A percentile compares a stretch with the other conserved stretches of the same genome.
Conservation (phyloP, 2,329 filamentous ascomycete species). For the Pyrenochaeta sp. region DNA sequence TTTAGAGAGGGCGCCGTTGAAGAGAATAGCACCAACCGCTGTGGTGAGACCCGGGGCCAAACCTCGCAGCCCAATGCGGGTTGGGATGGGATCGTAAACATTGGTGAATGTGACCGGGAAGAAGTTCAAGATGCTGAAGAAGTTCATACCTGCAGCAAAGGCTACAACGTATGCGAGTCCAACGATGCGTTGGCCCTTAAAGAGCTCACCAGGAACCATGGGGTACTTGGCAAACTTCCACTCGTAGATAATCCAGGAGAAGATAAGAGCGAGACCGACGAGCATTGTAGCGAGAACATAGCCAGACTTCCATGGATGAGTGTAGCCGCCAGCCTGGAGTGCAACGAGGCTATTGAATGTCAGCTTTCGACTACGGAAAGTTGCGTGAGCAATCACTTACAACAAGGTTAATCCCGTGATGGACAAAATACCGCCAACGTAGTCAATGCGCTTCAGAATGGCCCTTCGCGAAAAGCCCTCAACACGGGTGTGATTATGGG, state of each 20-base stretch:
- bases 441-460: slow-evolving; percentile 44
- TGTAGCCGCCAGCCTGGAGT: slow-evolving; percentile 50
- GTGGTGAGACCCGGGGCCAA: slow-evolving; percentile 34
- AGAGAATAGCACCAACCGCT: slow-evolving; percentile 35
- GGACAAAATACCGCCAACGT: slow-evolving; percentile 37
- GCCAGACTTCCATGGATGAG: slow-evolving; percentile 48
- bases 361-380: not conserved
- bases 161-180: slow-evolving; percentile 42
- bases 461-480: slow-evolving; percentile 39
- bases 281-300: slow-evolving; percentile 48
- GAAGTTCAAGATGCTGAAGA: slow-evolving; percentile 42
- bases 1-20: slow-evolving; percentile 37
- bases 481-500: slow-evolving; percentile 38
- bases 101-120: slow-evolving; percentile 38
- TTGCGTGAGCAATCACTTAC: slow-evolving; percentile 18
- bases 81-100: slow-evolving; percentile 38
- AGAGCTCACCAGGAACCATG: slow-evolving; percentile 50
- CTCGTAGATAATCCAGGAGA: slow-evolving; percentile 47
- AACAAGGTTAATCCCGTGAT: slow-evolving; percentile 44
- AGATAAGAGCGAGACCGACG: slow-evolving; percentile 44
- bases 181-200: slow-evolving; percentile 42
- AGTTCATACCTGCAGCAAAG: slow-evolving; percentile 47
- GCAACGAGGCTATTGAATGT: slow-evolving; percentile 43
- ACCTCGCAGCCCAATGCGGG: slow-evolving; percentile 43
- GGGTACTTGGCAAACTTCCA: slow-evolving; percentile 48